Conservation (phyloP, 2,329 filamentous ascomycete species). For the Thielaviopsis ethacetica region DNA sequence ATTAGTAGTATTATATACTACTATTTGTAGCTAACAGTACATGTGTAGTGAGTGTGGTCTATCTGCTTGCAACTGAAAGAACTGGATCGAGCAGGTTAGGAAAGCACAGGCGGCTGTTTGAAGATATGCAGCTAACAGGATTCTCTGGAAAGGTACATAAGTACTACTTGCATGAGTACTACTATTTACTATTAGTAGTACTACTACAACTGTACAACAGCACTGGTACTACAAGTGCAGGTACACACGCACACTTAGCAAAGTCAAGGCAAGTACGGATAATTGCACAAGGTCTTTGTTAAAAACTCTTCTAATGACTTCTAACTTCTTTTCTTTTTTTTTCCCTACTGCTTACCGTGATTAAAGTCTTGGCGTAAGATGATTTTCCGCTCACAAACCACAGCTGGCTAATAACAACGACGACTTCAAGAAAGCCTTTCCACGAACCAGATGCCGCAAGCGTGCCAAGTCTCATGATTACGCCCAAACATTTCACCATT, state of each 20-base stretch:
- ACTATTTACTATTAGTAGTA: too few species aligned
- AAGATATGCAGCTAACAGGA: background rate
- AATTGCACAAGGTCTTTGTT: too few species aligned
- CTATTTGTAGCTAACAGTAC: too few species aligned
- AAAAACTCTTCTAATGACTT: background rate
- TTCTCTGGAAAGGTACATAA: background rate
- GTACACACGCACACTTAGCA: too few species aligned
- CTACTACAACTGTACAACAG: too few species aligned
- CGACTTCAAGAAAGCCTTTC: background rate
- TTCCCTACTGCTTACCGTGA: background rate
- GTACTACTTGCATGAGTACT: background rate
- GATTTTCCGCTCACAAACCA: background rate
- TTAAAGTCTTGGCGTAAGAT: background rate
- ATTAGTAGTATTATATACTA: too few species aligned
- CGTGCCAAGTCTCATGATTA: background rate
- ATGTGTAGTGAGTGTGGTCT: background rate
- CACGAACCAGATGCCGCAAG: background rate
- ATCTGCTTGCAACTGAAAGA: background rate
- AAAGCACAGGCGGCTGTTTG: background rate
- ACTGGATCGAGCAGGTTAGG: background rate
- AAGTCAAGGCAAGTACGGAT: too few species aligned
- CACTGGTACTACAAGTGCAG: too few species aligned
- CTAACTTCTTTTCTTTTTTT: background rate
- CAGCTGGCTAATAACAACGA: background rate
- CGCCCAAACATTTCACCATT: background rate